phyloP scores from a whole-genome alignment of 2,329 filamentous ascomycete species.

The Alternaria triticina region DNA sequence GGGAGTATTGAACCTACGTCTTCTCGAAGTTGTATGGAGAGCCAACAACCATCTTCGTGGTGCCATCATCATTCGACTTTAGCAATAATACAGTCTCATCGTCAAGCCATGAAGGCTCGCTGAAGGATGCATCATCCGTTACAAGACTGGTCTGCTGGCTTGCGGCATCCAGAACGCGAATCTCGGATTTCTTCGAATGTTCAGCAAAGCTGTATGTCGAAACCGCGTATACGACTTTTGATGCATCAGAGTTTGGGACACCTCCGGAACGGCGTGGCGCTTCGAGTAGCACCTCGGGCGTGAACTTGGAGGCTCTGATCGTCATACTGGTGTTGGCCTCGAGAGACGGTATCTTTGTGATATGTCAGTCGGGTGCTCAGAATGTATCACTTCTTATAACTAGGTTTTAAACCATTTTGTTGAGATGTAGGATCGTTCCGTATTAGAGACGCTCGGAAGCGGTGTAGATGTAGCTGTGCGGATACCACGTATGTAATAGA shows the following conservation, averaged over 20 bases:
- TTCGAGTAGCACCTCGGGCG: slow-evolving; percentile 76
- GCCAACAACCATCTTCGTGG: slow-evolving; percentile 48
- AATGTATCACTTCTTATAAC: no score
- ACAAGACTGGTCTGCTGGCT: slow-evolving; percentile 70
- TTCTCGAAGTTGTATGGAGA: slow-evolving; percentile 38
- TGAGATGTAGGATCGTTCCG: neutral
- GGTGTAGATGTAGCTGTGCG: neutral
- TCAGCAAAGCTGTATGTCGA: slow-evolving; percentile 81
- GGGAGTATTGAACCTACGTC: slow-evolving; percentile 27
- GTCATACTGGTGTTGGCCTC: slow-evolving; percentile 63
- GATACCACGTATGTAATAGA: neutral
- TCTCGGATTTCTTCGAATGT: slow-evolving; percentile 72
- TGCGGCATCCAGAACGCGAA: slow-evolving; percentile 72
- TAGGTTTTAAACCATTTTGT: neutral
- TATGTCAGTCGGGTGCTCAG: neutral
- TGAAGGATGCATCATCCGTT: slow-evolving; percentile 68
- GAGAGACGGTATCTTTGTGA: neutral
- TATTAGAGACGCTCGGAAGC: neutral
- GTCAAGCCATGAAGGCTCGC: slow-evolving; percentile 78
- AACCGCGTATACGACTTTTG: slow-evolving; percentile 69
- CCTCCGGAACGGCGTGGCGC: slow-evolving; percentile 75
- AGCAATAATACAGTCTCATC: slow-evolving; percentile 69
- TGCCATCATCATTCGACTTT: slow-evolving; percentile 50
- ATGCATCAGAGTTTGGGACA: slow-evolving; percentile 71
- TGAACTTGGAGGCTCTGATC: slow-evolving; percentile 72